Base-by-base conservation (phyloP, 1,284 basidiomycete genomes). In the Sporisorium iseilematis-ciliati region DNA sequence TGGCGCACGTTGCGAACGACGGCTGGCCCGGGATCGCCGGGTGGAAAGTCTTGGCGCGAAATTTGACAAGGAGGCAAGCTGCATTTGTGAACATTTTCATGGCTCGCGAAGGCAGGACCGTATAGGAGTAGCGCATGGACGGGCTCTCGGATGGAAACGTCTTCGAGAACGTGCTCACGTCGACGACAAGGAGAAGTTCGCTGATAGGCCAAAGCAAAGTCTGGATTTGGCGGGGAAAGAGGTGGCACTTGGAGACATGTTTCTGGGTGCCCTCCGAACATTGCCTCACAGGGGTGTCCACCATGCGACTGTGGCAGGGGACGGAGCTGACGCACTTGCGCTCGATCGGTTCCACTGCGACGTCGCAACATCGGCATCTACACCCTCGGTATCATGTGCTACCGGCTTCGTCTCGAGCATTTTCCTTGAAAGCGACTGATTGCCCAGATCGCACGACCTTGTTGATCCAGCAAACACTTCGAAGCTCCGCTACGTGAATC, bases 361-460 rank as follows among this genome's bases (percentile, higher is more conserved):
- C 58, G 78, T 11, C 53, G 71, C 21, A 82, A 82, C 64, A 83
- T 83, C 52, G 78, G 63, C 49, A 68, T 79, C 58, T 78, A 84
- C 57, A 65, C 67, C 20, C 21, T 61, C 3, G 80, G 80, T 45
- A 83, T 84, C 53, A 82, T 83, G 78, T 67, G 64, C 42, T 83
- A 83, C 71, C 82, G 77, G 60, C 69, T 70, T 45, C 75, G 26
- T 21, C 56, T 77, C 20, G 80, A 67, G 52, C 70, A 71, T 40
- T 25, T 4, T 26, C 1, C 11, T 31, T 14, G 23, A 26, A 33
- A 11, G 7, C 21, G 26, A 14, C n/a, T n/a, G 26, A 11, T 26
- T 7, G 20, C 14, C 14, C 18, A 25, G 55, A 20, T 57, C 55
- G 33, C 31, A n/a, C 55, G 33, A 57, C 31, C 23, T 26, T 23